Evolutionary conservation across 2,329 filamentous ascomycete species (phyloP), one percentile per base, ranked within the genome.

Genomic region (Periconia sp.): DNA sequence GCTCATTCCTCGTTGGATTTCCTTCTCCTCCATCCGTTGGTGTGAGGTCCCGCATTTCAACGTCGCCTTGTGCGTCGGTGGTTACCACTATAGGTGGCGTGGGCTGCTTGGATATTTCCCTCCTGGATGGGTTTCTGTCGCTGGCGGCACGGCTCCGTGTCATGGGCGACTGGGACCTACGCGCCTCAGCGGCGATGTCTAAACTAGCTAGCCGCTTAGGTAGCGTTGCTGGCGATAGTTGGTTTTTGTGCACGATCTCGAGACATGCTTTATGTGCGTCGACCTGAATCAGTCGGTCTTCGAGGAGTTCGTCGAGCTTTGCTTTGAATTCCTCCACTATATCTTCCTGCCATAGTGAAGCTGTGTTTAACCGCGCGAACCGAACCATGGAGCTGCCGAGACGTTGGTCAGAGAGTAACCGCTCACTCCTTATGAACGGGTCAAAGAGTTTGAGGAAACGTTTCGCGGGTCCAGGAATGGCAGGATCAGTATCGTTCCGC

Each of bases 401-500:
- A 37, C 75, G 66, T 6, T 64, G 40, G 20, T 74, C 70, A 3
- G 65, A 68, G 1, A 65, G 60, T 5, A 75, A 50, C 23, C 65
- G 60, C 52, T 79, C 76, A 7, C 65, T 55, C 35, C 68, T 61
- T 52, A 79, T 63, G 48, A 74, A 71, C 1, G 53, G 56, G 46
- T 79, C 74, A 37, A 70, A 75, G 14, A 65, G 48, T 27, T 63
- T 65, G 33, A 76, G 61, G 53, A 80, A 77, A 0, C 62, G 60
- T 40, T 3, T 55, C 40, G 6, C 62, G 41, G 11, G 62, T 45
- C 1, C 42, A 15, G 9, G 18, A 19, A 15, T 60, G 45, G 31
- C 54, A 19, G 17, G 19, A 20, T 42, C 15, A n/a, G 41, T n/a
- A 17, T 42, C n/a, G 17, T 11, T 17, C 8, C 18, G 15, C 41